Conservation (phyloP, 306 rosid species). For the Glycine soja region DNA sequence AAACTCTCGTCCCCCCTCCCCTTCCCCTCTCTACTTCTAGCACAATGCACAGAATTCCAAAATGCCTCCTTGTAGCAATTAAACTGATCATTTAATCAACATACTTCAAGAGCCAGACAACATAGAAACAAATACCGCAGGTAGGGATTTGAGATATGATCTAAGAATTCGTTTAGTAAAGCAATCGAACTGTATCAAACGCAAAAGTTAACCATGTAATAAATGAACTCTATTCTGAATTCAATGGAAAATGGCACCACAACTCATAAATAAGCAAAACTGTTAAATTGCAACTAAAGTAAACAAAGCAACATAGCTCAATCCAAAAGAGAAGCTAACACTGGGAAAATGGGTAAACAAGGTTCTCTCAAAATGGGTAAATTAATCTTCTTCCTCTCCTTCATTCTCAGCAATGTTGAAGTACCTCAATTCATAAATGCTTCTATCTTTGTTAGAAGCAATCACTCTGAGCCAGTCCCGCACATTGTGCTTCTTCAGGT, state of each 20-base stretch:
- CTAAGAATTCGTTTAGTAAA: not conserved
- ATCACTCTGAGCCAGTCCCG: slow-evolving; percentile 50
- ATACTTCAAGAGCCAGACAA: not conserved
- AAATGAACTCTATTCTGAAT: slow-evolving; percentile 11
- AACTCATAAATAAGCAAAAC: slow-evolving; percentile 34
- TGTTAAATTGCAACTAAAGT: slow-evolving; percentile 28
- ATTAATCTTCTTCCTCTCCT: slow-evolving; percentile 51
- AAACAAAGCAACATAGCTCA: slow-evolving; percentile 2
- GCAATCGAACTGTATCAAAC: not conserved
- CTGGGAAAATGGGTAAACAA: not conserved
- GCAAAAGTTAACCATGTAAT: not conserved
- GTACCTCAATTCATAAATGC: slow-evolving; percentile 49
- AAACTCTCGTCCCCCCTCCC: too few species aligned
- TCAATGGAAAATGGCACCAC: not conserved
- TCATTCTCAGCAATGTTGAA: slow-evolving; percentile 54
- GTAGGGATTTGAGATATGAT: not conserved
- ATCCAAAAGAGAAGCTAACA: slow-evolving; percentile 8
- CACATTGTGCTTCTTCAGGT: slow-evolving; percentile 49
- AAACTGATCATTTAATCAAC: not conserved
- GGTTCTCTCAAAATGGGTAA: slow-evolving; percentile 3
- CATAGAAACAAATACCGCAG: not conserved
- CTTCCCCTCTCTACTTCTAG: not conserved
- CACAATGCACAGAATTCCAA: not conserved
- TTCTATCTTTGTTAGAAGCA: slow-evolving; percentile 52
- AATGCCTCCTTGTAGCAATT: not conserved